Evolutionary conservation across 768 basidiomycete genomes (phyloP).

Genomic region (Mycena alexandri): DNA sequence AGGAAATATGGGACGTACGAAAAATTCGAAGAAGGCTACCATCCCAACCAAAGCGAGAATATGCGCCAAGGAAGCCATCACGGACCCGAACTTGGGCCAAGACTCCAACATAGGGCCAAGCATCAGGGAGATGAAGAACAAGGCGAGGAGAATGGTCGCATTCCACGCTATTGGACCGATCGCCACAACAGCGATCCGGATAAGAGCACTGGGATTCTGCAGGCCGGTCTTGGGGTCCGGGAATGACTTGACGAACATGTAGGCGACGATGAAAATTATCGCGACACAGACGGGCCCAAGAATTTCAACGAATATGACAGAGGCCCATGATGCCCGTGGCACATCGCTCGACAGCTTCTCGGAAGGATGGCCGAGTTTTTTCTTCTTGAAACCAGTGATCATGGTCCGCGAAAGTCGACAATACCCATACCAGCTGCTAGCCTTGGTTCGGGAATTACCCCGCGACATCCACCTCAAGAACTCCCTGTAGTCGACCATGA

Average conservation of each 20-base stretch:
- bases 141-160: constrained; percentile 82
- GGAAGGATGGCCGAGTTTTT: constrained; percentile 96
- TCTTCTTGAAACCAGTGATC: constrained; percentile 99
- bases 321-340: constrained; percentile 89
- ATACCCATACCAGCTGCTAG: constrained; percentile 99
- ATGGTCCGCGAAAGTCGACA: constrained; percentile 96
- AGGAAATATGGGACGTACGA: constrained; percentile 70
- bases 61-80: constrained; percentile 95
- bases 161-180: constrained; percentile 97
- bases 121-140: constrained; percentile 95
- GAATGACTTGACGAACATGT: constrained; percentile 96
- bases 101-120: constrained; percentile 89
- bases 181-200: constrained; percentile 90
- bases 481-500: constrained; percentile 98
- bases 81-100: constrained; percentile 89
- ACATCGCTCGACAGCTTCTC: constrained; percentile 97
- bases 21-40: constrained; percentile 94
- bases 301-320: constrained; percentile 88
- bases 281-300: constrained; percentile 84
- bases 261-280: constrained; percentile 82
- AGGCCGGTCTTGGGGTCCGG: constrained; percentile 68
- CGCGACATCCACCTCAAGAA: constrained; percentile 99
- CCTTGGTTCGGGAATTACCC: constrained; percentile 95
- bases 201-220: constrained; percentile 82
- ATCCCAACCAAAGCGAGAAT: constrained; percentile 83